Base-by-base conservation (phyloP, 2,329 filamentous ascomycete genomes). In the Pseudopithomyces maydicus region DNA sequence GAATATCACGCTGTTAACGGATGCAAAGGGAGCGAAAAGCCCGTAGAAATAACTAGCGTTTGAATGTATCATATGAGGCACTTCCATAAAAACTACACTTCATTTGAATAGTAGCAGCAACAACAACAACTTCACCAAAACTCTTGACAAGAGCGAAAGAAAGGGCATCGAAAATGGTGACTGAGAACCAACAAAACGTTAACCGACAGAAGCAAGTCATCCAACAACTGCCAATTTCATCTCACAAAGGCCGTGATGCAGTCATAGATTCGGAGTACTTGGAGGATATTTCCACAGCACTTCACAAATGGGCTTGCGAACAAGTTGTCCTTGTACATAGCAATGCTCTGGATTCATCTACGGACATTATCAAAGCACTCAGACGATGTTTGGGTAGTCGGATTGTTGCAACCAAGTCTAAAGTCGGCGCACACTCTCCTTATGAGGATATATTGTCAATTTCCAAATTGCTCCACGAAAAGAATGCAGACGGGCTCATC, bases 381-480 rank as follows among this genome's bases (percentile, higher is more conserved):
- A 56, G 61, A 38, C 44, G 55, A 22, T 62, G 59, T 11, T 45
- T 70, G 11, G 66, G 68, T 0, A 33, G 49, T 1, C 55, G 55
- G 14, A 43, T 67, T 14, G 64, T 66, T 11, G 68, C 58, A 1
- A 58, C 42, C 15, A 68, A 66, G 38, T 59, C 63, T 8, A 61
- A 65, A 6, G 61, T 70, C 11, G 65, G 64, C 15, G 56, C 55
- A 15, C 66, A 70, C 38, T 66, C 64, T 6, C 68, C 65, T 6
- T 70, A 70, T 43, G 41, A 54, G 12, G 66, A 69, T 54, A 56
- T 69, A 6, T 49, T 69, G 14, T 63, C 62, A 1, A 68, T 69
- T 26, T 20, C 61, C 6, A 57, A 43, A 10, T 42, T 66, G 2
- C 44, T 70, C 3, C 47, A 62, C 6, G 56, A 64, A 32, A 60